Evolutionary conservation across 1,284 basidiomycete species (phyloP).

Genomic region (Marasmius oreades): DNA sequence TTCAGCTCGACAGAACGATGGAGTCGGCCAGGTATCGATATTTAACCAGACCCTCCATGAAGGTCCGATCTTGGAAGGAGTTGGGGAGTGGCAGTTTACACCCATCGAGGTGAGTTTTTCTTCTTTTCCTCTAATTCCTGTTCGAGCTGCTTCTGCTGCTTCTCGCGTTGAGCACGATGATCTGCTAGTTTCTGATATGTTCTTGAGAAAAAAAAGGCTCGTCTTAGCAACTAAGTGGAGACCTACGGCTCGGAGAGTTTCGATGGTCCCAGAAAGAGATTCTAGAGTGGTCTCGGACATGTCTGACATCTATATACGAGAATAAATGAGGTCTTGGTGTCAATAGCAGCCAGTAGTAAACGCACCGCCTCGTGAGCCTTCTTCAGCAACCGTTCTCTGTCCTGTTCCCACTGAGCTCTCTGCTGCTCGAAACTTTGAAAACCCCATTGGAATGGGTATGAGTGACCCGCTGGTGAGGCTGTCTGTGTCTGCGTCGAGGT

Average conservation of each 20-base stretch:
- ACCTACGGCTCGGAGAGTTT: slow-evolving; percentile 58
- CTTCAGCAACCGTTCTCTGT: slow-evolving; percentile 39
- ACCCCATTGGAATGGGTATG: slow-evolving; percentile 8
- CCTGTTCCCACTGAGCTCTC: slow-evolving; percentile 34
- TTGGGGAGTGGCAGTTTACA: background rate
- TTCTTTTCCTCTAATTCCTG: slow-evolving; percentile 34
- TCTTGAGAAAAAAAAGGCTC: no score
- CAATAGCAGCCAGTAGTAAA: slow-evolving; percentile 8
- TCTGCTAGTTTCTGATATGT: slow-evolving; percentile 55
- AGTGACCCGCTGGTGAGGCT: background rate
- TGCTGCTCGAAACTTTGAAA: slow-evolving; percentile 12
- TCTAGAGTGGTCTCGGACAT: slow-evolving; percentile 70
- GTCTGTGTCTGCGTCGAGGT: background rate
- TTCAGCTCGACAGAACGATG: background rate
- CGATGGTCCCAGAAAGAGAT: slow-evolving; percentile 49
- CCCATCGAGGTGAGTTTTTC: slow-evolving; percentile 9
- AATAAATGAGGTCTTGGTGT: background rate
- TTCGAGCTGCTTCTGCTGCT: slow-evolving; percentile 37
- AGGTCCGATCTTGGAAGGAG: background rate
- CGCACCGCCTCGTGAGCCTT: slow-evolving; percentile 55
- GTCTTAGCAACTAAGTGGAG: background rate
- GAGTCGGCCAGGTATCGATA: background rate
- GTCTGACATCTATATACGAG: slow-evolving; percentile 47
- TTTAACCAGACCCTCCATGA: background rate
- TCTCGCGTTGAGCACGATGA: slow-evolving; percentile 51